Evolutionary conservation across 371 early-diverging fungal genomes (phyloP).

Genomic region (Basidiobolus heterosporus): DNA sequence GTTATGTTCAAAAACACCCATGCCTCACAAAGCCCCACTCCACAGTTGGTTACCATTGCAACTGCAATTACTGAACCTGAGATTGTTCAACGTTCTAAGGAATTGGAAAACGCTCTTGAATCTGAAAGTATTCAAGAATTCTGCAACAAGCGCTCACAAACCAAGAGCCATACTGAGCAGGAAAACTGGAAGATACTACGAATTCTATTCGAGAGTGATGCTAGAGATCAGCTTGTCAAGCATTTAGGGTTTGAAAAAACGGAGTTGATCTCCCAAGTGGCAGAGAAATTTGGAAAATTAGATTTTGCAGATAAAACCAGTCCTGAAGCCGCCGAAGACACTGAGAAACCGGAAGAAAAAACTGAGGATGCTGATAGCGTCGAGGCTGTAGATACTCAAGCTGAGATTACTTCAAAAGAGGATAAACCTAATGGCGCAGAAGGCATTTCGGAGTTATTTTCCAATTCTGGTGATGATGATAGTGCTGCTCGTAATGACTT

Average conservation of each 20-base stretch:
- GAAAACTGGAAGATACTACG: slow-evolving; percentile 75
- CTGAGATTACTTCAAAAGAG: neutral
- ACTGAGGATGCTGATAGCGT: slow-evolving; percentile 2
- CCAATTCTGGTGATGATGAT: neutral
- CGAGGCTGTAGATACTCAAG: neutral
- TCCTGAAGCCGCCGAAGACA: slow-evolving; percentile 9
- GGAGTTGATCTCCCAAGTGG: slow-evolving; percentile 30
- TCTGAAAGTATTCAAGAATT: slow-evolving; percentile 30
- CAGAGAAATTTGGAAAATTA: slow-evolving; percentile 9
- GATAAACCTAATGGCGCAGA: neutral
- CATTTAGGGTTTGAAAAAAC: slow-evolving; percentile 72
- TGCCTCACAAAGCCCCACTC: slow-evolving; percentile 13
- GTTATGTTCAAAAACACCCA: slow-evolving; percentile 39
- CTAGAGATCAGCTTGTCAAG: slow-evolving; percentile 64
- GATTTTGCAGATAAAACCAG: slow-evolving; percentile 1
- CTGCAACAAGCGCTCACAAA: slow-evolving; percentile 29
- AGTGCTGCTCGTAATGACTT: slow-evolving; percentile 2
- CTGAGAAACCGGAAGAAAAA: slow-evolving; percentile 8
- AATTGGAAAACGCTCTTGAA: slow-evolving; percentile 39
- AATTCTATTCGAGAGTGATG: slow-evolving; percentile 57
- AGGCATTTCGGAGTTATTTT: too few species aligned
- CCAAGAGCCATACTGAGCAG: slow-evolving; percentile 20
- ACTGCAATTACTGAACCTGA: slow-evolving; percentile 44
- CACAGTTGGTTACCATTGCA: slow-evolving; percentile 15
- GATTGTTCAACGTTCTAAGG: slow-evolving; percentile 37